A percentile compares a stretch with the other conserved stretches of the same genome.
phyloP scores from a whole-genome alignment of 2,329 filamentous ascomycete species.

The Claviceps quebecensis region DNA sequence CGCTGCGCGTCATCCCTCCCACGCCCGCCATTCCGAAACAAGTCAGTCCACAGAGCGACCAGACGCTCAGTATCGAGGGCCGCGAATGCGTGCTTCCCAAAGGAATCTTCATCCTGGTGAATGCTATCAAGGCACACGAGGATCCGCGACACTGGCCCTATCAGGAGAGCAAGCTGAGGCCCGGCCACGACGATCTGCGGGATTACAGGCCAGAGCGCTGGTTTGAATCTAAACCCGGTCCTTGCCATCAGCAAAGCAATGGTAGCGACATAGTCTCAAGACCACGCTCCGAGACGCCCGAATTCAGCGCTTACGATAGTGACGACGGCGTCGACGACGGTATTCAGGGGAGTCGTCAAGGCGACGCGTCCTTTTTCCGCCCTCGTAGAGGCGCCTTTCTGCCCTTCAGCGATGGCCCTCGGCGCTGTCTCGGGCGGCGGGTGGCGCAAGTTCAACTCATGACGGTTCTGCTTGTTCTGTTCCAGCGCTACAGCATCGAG shows the following conservation, averaged over 20 bases:
- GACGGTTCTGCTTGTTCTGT: conserved; percentile 38
- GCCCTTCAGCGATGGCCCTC: conserved; percentile 44
- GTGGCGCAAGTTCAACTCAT: conserved; percentile 47
- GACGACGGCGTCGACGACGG: conserved; percentile 36
- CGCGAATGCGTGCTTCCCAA: conserved; percentile 43
- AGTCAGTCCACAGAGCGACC: conserved; percentile 31
- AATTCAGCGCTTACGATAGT: conserved; percentile 8
- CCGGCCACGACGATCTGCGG: conserved; percentile 40
- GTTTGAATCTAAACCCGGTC: conserved; percentile 30
- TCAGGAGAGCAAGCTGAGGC: conserved; percentile 28
- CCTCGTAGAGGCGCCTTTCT: conserved; percentile 42
- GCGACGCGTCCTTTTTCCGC: conserved; percentile 45
- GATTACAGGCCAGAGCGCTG: conserved; percentile 62
- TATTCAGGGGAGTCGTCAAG: conserved; percentile 24
- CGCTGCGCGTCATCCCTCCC: conserved; percentile 57
- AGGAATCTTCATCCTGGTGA: conserved; percentile 40
- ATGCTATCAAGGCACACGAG: conserved; percentile 42
- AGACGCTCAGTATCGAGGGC: conserved; percentile 46
- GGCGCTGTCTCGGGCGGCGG: conserved; percentile 42
- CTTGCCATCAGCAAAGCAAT: conserved; percentile 5
- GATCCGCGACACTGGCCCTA: conserved; percentile 62
- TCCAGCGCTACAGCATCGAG: conserved; percentile 51
- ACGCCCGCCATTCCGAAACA: conserved; percentile 61
- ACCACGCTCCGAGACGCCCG: not conserved
- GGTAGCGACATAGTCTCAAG: too few relatives aligned